phyloP scores from a whole-genome alignment of 352 stramenopile species.

The Peronospora tabacina region DNA sequence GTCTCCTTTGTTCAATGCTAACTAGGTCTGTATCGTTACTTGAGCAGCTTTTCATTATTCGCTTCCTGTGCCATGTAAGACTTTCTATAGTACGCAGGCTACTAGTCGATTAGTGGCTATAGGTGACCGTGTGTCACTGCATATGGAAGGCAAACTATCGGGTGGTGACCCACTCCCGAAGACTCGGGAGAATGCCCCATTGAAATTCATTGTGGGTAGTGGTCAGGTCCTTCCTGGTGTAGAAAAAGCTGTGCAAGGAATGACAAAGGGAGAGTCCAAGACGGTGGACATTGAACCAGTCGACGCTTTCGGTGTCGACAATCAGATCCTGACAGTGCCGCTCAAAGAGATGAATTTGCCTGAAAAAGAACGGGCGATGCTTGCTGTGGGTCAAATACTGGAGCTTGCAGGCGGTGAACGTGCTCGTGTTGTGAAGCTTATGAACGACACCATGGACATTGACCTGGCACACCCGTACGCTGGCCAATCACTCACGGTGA shows the following conservation, averaged over 20 bases:
- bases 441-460: conserved; percentile 63
- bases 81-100: conserved; percentile 16
- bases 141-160: conserved; percentile 56
- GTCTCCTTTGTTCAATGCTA: background rate
- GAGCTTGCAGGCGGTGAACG: conserved; percentile 51
- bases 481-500: conserved; percentile 70
- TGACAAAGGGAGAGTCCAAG: conserved; percentile 59
- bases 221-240: conserved; percentile 64
- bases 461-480: conserved; percentile 68
- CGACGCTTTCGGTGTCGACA: conserved; percentile 57
- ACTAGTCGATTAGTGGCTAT: conserved; percentile 24
- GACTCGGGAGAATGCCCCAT: conserved; percentile 39
- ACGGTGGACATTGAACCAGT: conserved; percentile 50
- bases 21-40: background rate
- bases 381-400: conserved; percentile 57
- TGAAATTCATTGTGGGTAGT: conserved; percentile 67
- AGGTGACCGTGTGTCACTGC: conserved; percentile 63
- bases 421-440: conserved; percentile 59
- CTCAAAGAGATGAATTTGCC: conserved; percentile 67
- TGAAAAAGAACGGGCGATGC: conserved; percentile 55
- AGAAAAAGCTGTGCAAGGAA: conserved; percentile 58
- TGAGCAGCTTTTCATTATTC: conserved; percentile 4
- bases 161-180: conserved; percentile 52
- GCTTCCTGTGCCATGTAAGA: background rate
- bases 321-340: conserved; percentile 57